Percentiles rank a stretch among this genome's conserved stretches.
These are phyloP conservation scores for Papiliotrema nemorosa DNA, from an alignment of 1,284 basidiomycete species.

Conservation along the genomic window DNA sequence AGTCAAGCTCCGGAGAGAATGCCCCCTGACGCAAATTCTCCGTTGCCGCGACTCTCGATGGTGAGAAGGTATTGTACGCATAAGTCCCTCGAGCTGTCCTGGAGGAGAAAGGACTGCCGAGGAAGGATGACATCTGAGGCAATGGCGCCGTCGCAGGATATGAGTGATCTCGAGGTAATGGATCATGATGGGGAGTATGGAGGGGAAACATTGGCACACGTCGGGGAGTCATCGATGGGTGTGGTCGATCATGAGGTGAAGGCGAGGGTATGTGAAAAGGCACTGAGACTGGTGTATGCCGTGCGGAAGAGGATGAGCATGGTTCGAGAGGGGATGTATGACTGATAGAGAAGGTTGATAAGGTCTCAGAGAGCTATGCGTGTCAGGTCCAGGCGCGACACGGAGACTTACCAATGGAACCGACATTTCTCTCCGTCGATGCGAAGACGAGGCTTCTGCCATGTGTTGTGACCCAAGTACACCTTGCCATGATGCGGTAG, in stretches of 20 bases:
- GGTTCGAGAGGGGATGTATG: conserved; percentile 16
- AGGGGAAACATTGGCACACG: not conserved
- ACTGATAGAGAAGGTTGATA: conserved; percentile 39
- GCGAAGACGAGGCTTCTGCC: not conserved
- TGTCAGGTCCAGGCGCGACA: not conserved
- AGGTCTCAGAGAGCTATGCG: conserved; percentile 33
- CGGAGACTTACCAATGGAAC: conserved; percentile 36
- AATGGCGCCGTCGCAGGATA: conserved; percentile 36
- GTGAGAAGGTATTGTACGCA: conserved; percentile 10
- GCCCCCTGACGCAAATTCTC: conserved; percentile 5
- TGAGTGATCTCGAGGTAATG: conserved; percentile 8
- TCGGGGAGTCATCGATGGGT: conserved; percentile 9
- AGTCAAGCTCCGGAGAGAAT: conserved; percentile 12
- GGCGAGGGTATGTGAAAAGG: conserved; percentile 6
- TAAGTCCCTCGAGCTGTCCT: conserved; percentile 21
- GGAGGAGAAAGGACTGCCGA: conserved; percentile 38
- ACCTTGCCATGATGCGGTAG: no score
- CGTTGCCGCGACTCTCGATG: conserved; percentile 7
- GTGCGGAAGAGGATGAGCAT: conserved; percentile 1
- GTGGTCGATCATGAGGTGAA: not conserved
- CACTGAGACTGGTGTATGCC: not conserved
- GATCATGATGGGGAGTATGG: not conserved
- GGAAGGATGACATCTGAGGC: conserved; percentile 31
- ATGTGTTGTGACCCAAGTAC: no score
- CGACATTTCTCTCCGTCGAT: conserved; percentile 36